Evolutionary conservation across 2,329 filamentous ascomycete species (phyloP).

Genomic region (Trichophyton equinum): DNA sequence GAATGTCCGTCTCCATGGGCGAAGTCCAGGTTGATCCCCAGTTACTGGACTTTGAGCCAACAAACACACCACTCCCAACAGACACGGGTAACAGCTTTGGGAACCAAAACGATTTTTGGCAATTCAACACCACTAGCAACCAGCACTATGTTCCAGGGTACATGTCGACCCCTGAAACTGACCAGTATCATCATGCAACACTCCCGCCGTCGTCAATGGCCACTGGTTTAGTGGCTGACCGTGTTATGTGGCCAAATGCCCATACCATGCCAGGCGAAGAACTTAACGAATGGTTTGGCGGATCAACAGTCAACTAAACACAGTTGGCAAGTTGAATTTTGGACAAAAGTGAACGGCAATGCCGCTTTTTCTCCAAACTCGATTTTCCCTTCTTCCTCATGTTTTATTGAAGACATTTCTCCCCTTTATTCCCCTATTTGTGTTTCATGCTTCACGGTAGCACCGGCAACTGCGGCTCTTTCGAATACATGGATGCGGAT

Average conservation of each 20-base stretch:
- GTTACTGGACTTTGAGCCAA: slow-evolving; percentile 24
- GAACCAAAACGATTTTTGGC: slow-evolving; percentile 18
- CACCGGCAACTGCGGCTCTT: background rate
- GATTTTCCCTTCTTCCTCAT: background rate
- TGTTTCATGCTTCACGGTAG: background rate
- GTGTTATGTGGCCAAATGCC: slow-evolving; percentile 25
- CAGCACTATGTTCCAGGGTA: slow-evolving; percentile 13
- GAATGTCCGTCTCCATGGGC: slow-evolving; percentile 17
- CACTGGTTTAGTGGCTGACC: slow-evolving; percentile 17
- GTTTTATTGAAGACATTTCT: background rate
- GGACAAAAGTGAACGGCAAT: background rate
- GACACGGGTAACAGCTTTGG: slow-evolving; percentile 12
- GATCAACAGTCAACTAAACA: slow-evolving; percentile 1
- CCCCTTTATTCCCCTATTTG: background rate
- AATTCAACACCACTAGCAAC: slow-evolving; percentile 13
- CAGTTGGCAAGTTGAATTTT: background rate
- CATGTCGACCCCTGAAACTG: slow-evolving; percentile 10
- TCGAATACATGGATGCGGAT: background rate
- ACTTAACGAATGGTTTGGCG: slow-evolving; percentile 36
- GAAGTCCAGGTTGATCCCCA: slow-evolving; percentile 32
- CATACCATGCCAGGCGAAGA: slow-evolving; percentile 28
- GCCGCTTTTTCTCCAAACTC: background rate
- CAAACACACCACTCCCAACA: slow-evolving; percentile 12
- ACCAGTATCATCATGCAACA: slow-evolving; percentile 9
- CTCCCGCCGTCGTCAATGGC: slow-evolving; percentile 5